Evolutionary conservation across 176 grass and related monocot genomes (phyloP).

Genomic region (Raddia distichophylla): DNA sequence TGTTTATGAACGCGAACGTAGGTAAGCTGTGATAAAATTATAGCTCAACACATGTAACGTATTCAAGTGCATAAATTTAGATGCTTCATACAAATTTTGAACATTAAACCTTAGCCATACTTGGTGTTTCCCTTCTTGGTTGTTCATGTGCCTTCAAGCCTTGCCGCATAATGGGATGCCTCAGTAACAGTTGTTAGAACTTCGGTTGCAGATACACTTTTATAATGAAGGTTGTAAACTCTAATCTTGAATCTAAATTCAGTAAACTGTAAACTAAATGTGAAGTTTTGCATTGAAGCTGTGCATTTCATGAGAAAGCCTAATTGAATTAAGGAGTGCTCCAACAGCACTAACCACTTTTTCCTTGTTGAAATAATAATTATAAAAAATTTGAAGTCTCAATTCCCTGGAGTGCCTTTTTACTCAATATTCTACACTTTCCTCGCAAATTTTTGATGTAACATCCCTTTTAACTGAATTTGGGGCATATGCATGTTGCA

Average conservation of each 20-base stretch:
- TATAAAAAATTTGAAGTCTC: background rate
- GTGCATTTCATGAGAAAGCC: background rate
- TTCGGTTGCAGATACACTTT: conserved; percentile 2
- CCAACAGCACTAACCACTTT: background rate
- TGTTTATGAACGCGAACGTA: conserved; percentile 70
- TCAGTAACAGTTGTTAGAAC: conserved; percentile 5
- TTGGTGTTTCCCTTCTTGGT: background rate
- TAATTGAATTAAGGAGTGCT: background rate
- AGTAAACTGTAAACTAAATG: background rate
- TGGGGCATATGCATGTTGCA: background rate
- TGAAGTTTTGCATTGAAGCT: background rate
- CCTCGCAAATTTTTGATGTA: background rate
- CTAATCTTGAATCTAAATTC: conserved; percentile 6
- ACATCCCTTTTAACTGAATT: background rate
- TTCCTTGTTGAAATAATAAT: background rate
- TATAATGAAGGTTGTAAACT: conserved; percentile 16
- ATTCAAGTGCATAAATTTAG: conserved; percentile 8
- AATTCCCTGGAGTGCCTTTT: background rate
- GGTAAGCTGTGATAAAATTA: conserved; percentile 50
- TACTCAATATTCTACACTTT: background rate
- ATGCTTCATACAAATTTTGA: conserved; percentile 22
- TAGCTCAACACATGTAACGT: background rate
- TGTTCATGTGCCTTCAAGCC: conserved; percentile 3
- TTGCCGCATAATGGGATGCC: background rate
- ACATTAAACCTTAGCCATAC: conserved; percentile 26